Percentiles rank a stretch among this genome's conserved stretches.
Conservation (phyloP, 495 filamentous ascomycete genomes). For the Opeltia flavorubescens region DNA sequence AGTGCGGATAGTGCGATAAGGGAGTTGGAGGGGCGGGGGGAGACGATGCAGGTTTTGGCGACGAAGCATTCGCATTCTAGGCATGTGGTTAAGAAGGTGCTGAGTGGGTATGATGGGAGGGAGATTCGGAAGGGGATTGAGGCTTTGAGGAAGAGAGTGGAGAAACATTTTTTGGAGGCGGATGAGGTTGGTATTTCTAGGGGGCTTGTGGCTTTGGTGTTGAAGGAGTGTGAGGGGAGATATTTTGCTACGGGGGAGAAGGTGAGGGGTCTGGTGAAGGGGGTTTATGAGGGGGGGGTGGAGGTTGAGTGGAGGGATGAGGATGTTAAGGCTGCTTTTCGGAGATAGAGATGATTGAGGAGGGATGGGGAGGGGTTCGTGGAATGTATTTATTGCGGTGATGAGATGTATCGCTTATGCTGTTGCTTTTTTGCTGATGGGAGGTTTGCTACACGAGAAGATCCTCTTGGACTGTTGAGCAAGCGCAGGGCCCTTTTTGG, state of each 20-base stretch:
- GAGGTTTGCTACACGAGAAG: no score
- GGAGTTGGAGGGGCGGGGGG: no score
- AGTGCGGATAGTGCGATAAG: constrained; percentile 49
- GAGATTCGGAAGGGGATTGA: constrained; percentile 79
- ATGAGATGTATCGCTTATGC: no score
- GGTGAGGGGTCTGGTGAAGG: constrained; percentile 44
- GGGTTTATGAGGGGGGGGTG: constrained; percentile 50
- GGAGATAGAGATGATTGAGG: no score
- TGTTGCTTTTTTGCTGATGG: no score
- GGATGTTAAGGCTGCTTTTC: constrained; percentile 40
- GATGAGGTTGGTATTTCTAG: constrained; percentile 55
- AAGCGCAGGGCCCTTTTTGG: no score
- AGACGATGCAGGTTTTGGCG: constrained; percentile 35
- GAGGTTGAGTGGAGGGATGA: constrained; percentile 49
- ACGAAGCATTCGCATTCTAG: constrained; percentile 66
- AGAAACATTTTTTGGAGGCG: constrained; percentile 90
- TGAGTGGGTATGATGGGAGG: constrained; percentile 63
- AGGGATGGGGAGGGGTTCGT: no score
- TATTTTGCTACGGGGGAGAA: constrained; percentile 64
- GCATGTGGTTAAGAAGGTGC: constrained; percentile 66
- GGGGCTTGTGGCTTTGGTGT: constrained; percentile 59
- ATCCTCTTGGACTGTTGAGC: no score
- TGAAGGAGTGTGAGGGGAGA: constrained; percentile 64
- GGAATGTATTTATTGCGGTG: no score
- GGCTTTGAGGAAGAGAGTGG: constrained; percentile 71